Base-by-base conservation (phyloP, 2,329 filamentous ascomycete species). In the Fusarium azukiicola region DNA sequence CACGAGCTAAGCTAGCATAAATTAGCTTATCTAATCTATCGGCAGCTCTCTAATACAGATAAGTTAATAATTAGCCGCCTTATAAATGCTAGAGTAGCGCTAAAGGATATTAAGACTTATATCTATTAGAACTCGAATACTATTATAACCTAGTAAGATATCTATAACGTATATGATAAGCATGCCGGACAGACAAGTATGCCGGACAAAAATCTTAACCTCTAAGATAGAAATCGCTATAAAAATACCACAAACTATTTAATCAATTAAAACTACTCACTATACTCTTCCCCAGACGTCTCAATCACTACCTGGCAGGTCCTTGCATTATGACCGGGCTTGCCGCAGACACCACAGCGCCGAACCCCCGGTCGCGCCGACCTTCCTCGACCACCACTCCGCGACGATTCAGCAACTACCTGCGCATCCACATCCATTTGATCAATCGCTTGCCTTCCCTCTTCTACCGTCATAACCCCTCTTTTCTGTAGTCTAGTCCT, bases 311-410 rank as follows among this genome's bases (percentile, higher is more conserved):
- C 16, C 40, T 73, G 27, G 70, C 49, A 73, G 2, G 49, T 74
- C 19, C 72, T 74, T 64, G 21, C 42, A 52, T 69, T 73, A 73
- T 73, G 47, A 3, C 71, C 47, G 7, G 67, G 8, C 58, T 70
- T 69, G 7, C 47, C 32, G 58, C 49, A 73, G 36, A 40, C 19
- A 42, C 71, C 58, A 69, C 49, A 73, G 10, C 27, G 67, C 23
- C 56, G 10, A 38, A 27, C 56, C 10, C 10, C 19, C 23, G 23
- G 36, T 64, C 56, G 3, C n/a, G 1, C 64, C 50, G 49, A 52
- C 27, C 50, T 23, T 63, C 67, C 63, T 67, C 19, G 44, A 73
- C 50, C 58, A 71, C 27, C 27, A 27, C 27, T 27, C 5, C 27
- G 4, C 5, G 27, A 27, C 27, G 27, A 27, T 27, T 27, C 50